These are phyloP conservation scores for Angomonas deanei DNA, from an alignment of 208 protist species.

Conservation along the genomic window DNA sequence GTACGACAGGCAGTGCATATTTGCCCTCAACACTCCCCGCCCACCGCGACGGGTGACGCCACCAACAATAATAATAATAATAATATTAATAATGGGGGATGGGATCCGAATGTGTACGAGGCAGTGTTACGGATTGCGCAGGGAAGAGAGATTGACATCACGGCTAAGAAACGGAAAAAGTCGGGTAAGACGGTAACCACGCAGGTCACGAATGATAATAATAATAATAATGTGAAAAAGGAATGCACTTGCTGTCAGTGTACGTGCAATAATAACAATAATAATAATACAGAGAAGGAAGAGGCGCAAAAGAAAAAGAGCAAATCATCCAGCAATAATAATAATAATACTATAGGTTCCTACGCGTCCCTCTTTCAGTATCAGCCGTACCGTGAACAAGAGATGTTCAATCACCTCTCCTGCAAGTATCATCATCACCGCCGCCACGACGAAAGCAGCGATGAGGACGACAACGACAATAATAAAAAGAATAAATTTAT, in stretches of 20 bases:
- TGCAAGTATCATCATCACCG: slow-evolving; percentile 13
- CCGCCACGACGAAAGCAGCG: not conserved
- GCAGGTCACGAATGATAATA: not conserved
- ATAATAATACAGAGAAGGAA: not conserved
- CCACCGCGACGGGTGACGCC: not conserved
- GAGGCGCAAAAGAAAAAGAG: not conserved
- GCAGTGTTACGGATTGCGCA: slow-evolving; percentile 24
- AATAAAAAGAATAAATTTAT: not conserved
- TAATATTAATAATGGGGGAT: not conserved
- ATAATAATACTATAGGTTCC: not conserved
- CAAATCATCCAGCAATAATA: not conserved
- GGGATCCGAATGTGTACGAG: slow-evolving; percentile 15
- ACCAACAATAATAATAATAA: not conserved
- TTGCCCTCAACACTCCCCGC: not conserved
- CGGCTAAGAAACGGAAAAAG: slow-evolving; percentile 10
- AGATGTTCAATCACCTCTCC: slow-evolving; percentile 27
- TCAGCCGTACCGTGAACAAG: slow-evolving; percentile 25
- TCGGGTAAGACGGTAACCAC: not conserved
- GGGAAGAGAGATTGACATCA: slow-evolving; percentile 63
- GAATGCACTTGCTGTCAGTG: not conserved
- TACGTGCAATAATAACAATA: not conserved
- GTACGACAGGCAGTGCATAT: not conserved
- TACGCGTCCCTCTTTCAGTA: slow-evolving; percentile 7
- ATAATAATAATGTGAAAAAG: not conserved
- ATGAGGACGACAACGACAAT: not conserved